A percentile compares a stretch with the other conserved stretches of the same genome.
phyloP scores from a whole-genome alignment of 2,329 filamentous ascomycete species.

The Triangularia verruculosa region DNA sequence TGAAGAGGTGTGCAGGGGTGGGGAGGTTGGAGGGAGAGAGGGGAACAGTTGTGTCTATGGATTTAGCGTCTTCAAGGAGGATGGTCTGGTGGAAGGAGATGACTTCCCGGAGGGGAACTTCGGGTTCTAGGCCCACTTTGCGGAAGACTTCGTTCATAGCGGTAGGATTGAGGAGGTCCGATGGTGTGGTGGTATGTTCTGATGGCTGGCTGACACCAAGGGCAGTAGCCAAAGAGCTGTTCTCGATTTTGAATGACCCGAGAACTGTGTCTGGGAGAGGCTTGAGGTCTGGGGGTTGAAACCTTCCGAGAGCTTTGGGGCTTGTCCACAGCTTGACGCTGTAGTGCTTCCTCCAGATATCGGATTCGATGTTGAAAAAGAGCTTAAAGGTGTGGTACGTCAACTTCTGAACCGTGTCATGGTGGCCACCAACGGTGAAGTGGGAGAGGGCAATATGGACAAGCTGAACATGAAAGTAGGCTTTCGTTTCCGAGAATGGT shows the following conservation, averaged over 20 bases:
- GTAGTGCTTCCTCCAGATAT: constrained; percentile 19
- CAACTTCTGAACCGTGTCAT: constrained; percentile 10
- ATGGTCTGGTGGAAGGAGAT: constrained; percentile 22
- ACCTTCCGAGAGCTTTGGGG: constrained; percentile 13
- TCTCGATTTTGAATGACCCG: neutral
- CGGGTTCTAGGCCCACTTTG: constrained; percentile 15
- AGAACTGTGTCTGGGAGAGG: constrained; percentile 16
- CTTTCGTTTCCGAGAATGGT: constrained; percentile 18
- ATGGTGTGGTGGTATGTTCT: neutral
- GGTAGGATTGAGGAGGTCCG: neutral
- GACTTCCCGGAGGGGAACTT: constrained; percentile 19
- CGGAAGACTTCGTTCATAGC: constrained; percentile 1
- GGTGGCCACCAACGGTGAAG: neutral
- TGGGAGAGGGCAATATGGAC: constrained; percentile 18
- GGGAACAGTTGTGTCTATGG: constrained; percentile 1
- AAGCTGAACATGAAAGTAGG: constrained; percentile 23
- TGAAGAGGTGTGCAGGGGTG: constrained; percentile 19
- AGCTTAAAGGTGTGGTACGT: constrained; percentile 17
- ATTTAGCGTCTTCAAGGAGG: constrained; percentile 18
- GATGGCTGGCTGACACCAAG: neutral
- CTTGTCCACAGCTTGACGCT: constrained; percentile 17
- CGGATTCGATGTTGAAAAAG: constrained; percentile 12
- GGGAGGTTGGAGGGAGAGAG: constrained; percentile 3
- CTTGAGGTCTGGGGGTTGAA: constrained; percentile 19
- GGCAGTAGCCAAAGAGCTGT: neutral